A percentile compares a stretch with the other conserved stretches of the same genome.
Conservation (phyloP, 75 land plant genomes). For the Larix kaempferi region DNA sequence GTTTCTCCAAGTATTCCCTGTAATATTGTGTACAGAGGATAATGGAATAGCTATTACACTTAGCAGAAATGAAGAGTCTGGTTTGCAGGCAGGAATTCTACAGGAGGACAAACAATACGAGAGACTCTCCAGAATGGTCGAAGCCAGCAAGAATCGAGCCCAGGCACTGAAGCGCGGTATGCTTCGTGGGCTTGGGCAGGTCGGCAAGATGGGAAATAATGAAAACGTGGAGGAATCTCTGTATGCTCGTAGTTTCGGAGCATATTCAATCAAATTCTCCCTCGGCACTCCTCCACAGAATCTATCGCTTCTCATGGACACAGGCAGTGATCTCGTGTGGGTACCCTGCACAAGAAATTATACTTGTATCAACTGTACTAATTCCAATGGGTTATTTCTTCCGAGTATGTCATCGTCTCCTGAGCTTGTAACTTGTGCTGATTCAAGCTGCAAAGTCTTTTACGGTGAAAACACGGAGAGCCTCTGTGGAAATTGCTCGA, state of each 20-base stretch:
- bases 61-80: too few species aligned
- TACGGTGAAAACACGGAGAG: slow-evolving; percentile 10
- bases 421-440: slow-evolving; percentile 39
- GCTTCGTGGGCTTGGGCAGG: not conserved
- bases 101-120: not conserved
- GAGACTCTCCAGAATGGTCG: not conserved
- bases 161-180: not conserved
- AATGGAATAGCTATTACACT: too few species aligned
- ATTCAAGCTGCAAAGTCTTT: slow-evolving; percentile 46
- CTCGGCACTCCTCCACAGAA: slow-evolving; percentile 56
- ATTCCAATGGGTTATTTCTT: slow-evolving; percentile 16
- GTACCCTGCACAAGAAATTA: slow-evolving; percentile 41
- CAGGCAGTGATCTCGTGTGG: slow-evolving; percentile 53
- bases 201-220: too few species aligned
- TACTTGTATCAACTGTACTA: slow-evolving; percentile 7
- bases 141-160: not conserved
- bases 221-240: slow-evolving; percentile 15
- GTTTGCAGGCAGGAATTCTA: too few species aligned
- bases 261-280: slow-evolving; percentile 38
- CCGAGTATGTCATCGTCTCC: slow-evolving; percentile 49
- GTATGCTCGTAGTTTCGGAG: slow-evolving; percentile 50
- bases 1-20: too few species aligned
- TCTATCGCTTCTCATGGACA: slow-evolving; percentile 46
- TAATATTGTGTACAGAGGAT: too few species aligned
- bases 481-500: slow-evolving; percentile 12